These are phyloP conservation scores for Neurospora hispaniola DNA, from an alignment of 495 filamentous ascomycete species.

Conservation along the genomic window DNA sequence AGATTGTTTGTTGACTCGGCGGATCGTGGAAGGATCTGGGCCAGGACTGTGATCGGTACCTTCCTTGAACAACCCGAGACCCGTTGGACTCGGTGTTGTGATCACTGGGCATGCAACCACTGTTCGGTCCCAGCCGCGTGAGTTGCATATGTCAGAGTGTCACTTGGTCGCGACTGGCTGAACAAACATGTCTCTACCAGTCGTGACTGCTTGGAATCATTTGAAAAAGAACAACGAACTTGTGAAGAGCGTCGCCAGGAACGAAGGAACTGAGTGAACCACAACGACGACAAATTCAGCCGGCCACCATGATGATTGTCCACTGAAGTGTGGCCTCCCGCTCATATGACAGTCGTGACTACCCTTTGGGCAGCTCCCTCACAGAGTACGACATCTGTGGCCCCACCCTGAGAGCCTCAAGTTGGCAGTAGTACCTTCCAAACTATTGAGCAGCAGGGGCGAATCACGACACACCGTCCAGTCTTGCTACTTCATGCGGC, in stretches of 20 bases:
- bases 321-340: not conserved
- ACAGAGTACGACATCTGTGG: not conserved
- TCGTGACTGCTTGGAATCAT: not conserved
- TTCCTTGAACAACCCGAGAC: not conserved
- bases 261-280: not conserved
- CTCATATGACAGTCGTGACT: not conserved
- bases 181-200: not conserved
- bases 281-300: not conserved
- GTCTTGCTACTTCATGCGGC: not conserved
- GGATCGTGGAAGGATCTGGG: not conserved
- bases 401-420: not conserved
- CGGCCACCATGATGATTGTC: not conserved
- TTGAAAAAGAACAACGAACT: not conserved
- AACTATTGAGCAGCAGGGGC: not conserved
- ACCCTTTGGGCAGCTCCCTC: not conserved
- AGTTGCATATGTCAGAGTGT: not conserved
- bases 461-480: not conserved
- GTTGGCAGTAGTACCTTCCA: not conserved
- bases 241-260: not conserved
- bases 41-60: not conserved
- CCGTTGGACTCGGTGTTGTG: not conserved
- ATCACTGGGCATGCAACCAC: not conserved
- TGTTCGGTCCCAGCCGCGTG: too few species aligned
- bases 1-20: not conserved
- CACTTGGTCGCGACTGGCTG: not conserved